Percentiles rank a stretch among this genome's conserved stretches.
These are phyloP conservation scores for Metschnikowia lochheadii DNA, from an alignment of 805 yeast species.

Conservation along the genomic window DNA sequence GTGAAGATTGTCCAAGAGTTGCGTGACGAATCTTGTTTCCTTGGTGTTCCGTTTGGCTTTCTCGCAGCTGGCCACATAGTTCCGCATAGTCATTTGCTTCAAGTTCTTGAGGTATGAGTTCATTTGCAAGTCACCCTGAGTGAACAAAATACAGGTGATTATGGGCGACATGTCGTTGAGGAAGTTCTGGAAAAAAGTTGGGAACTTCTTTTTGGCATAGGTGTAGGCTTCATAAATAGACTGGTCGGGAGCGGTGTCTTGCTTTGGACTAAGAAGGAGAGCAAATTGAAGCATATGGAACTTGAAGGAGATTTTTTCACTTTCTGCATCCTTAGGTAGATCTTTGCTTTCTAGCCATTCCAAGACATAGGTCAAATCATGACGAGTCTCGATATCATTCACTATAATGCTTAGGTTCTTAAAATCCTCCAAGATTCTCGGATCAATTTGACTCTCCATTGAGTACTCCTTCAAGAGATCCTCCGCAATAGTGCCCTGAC, in stretches of 20 bases:
- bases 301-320: conserved; percentile 33
- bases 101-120: conserved; percentile 1
- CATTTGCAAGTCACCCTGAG: conserved; percentile 15
- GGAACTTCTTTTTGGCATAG: conserved; percentile 37
- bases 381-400: conserved; percentile 28
- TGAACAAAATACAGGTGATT: conserved; percentile 28
- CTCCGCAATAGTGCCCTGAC: conserved; percentile 34
- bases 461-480: conserved; percentile 25
- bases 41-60: conserved; percentile 12
- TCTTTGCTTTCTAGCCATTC: conserved; percentile 29
- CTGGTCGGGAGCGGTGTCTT: conserved; percentile 18
- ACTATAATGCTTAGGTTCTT: conserved; percentile 30
- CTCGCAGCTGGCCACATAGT: conserved; percentile 7
- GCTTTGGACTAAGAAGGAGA: conserved; percentile 24
- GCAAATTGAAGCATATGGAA: conserved; percentile 38
- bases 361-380: conserved; percentile 30
- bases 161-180: conserved; percentile 32
- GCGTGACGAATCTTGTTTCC: conserved; percentile 29
- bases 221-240: conserved; percentile 26
- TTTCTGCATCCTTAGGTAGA: conserved; percentile 5
- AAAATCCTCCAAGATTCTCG: conserved; percentile 24
- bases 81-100: conserved; percentile 1
- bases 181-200: conserved; percentile 29
- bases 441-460: conserved; percentile 21
- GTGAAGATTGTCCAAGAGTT: conserved; percentile 29